Conservation (phyloP, 257 asterid species). For the Handroanthus guayacan region DNA sequence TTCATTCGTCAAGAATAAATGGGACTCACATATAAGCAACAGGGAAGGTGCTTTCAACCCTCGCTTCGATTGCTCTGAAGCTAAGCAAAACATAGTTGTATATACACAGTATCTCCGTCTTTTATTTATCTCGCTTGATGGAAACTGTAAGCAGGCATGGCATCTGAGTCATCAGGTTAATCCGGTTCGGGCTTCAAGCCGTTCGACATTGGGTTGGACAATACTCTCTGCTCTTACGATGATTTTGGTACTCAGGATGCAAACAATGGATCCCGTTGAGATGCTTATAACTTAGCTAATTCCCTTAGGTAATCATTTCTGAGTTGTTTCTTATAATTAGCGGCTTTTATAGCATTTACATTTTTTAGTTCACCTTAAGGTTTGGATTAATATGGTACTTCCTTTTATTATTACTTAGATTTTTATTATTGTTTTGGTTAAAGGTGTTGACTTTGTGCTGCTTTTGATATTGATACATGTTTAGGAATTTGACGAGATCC, state of each 20-base stretch:
- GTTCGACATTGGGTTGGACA: slow-evolving; percentile 83
- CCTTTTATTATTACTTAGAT: slow-evolving; percentile 19
- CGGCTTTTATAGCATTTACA: neutral
- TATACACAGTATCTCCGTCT: neutral
- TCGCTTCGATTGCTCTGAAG: neutral
- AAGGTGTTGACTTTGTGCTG: slow-evolving; percentile 39
- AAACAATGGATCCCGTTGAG: slow-evolving; percentile 67
- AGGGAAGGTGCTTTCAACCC: neutral
- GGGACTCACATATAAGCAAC: too few relatives aligned
- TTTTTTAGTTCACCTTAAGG: slow-evolving; percentile 5
- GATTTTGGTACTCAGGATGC: slow-evolving; percentile 72
- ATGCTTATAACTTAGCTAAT: slow-evolving; percentile 48
- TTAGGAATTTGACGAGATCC: neutral
- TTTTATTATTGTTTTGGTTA: slow-evolving; percentile 29
- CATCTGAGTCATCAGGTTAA: slow-evolving; percentile 79
- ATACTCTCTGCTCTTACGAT: slow-evolving; percentile 81
- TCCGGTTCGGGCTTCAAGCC: slow-evolving; percentile 61
- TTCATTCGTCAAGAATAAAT: too few relatives aligned
- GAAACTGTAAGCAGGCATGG: slow-evolving; percentile 55
- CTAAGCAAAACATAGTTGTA: neutral
- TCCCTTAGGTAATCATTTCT: slow-evolving; percentile 46
- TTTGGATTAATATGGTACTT: neutral
- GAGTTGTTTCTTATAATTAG: neutral
- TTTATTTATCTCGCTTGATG: neutral
- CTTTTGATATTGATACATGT: slow-evolving; percentile 24